Conservation (phyloP, 2,329 filamentous ascomycete species). For the Aspergillus sp. region DNA sequence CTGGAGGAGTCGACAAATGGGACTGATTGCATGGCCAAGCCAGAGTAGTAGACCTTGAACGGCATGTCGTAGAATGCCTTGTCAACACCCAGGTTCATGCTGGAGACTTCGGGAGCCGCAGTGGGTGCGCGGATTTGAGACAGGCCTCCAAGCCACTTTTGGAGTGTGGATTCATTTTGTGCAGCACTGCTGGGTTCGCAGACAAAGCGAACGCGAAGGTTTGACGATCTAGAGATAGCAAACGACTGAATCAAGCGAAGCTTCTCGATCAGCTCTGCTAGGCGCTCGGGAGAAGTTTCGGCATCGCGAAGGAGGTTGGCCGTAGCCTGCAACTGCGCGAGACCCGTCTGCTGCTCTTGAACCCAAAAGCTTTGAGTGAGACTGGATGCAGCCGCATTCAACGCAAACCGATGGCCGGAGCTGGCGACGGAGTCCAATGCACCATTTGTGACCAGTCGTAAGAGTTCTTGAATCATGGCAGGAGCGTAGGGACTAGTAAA, state of each 20-base stretch:
- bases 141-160: constrained; percentile 61
- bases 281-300: constrained; percentile 60
- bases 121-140: constrained; percentile 42
- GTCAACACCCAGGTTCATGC: constrained; percentile 34
- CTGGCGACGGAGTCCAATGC: constrained; percentile 88
- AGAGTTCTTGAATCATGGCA: constrained; percentile 73
- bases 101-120: constrained; percentile 14
- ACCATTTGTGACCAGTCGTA: constrained; percentile 81
- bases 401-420: constrained; percentile 79
- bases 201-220: constrained; percentile 73
- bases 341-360: constrained; percentile 78
- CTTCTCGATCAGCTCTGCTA: constrained; percentile 70
- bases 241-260: constrained; percentile 78
- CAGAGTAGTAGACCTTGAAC: constrained; percentile 95
- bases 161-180: constrained; percentile 64
- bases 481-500: constrained; percentile 79
- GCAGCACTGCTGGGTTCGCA: constrained; percentile 69
- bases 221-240: constrained; percentile 60
- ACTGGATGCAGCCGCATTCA: constrained; percentile 73
- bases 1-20: constrained; percentile 71
- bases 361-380: constrained; percentile 66
- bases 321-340: constrained; percentile 81
- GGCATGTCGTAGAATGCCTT: constrained; percentile 91
- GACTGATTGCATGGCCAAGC: constrained; percentile 71
- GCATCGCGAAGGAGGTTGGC: constrained; percentile 64